Evolutionary conservation across 2,329 filamentous ascomycete genomes (phyloP).

Genomic region (Exophiala viscosa): DNA sequence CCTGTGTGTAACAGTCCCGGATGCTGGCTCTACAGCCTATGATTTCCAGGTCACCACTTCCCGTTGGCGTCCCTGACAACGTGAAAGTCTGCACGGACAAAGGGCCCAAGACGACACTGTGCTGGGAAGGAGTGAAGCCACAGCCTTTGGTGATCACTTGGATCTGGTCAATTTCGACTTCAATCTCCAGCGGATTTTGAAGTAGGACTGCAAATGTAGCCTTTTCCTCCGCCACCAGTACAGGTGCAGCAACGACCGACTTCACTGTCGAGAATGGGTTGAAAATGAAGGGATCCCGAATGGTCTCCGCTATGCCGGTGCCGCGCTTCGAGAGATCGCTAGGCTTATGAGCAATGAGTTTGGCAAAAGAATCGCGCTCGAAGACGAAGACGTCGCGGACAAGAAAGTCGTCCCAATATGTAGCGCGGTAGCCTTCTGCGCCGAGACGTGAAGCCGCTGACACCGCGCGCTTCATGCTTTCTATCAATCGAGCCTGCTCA

Average conservation of each 20-base stretch:
- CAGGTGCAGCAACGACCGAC: conserved; percentile 55
- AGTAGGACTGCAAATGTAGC: conserved; percentile 76
- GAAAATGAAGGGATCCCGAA: conserved; percentile 82
- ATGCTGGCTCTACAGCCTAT: conserved; percentile 77
- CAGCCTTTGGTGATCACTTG: conserved; percentile 69
- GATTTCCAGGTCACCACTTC: conserved; percentile 66
- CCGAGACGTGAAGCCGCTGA: conserved; percentile 73
- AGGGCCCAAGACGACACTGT: conserved; percentile 69
- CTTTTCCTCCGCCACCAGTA: conserved; percentile 74
- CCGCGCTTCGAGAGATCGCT: conserved; percentile 43
- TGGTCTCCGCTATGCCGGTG: conserved; percentile 36
- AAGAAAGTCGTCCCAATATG: conserved; percentile 97
- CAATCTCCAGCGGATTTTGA: conserved; percentile 92
- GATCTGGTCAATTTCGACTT: conserved; percentile 82
- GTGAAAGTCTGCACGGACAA: conserved; percentile 77
- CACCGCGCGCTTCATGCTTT: conserved; percentile 81
- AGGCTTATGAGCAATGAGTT: conserved; percentile 62
- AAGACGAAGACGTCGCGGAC: conserved; percentile 73
- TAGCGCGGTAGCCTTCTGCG: conserved; percentile 64
- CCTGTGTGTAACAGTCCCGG: conserved; percentile 73
- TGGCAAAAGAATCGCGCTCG: conserved; percentile 55
- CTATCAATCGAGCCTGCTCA: conserved; percentile 78
- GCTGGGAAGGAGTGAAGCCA: conserved; percentile 63
- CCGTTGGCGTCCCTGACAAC: conserved; percentile 64
- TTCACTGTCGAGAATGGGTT: conserved; percentile 81